phyloP scores from a whole-genome alignment of 2,329 filamentous ascomycete species.

The Aspergillus calidoustus region DNA sequence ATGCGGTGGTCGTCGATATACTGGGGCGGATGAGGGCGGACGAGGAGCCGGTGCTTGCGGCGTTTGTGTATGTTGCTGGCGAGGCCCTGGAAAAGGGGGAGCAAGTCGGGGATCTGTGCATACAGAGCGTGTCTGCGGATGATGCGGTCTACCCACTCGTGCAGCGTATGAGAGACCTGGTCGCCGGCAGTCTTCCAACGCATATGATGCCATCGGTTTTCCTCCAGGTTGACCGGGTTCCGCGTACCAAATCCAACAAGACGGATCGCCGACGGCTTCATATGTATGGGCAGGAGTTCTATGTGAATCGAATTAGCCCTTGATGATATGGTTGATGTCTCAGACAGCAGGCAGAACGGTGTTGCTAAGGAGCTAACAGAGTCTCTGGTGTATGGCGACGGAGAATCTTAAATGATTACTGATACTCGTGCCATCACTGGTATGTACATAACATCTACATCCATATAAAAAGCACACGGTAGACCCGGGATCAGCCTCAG shows the following conservation, averaged over 20 bases:
- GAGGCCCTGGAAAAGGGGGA: neutral
- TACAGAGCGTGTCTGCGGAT: neutral
- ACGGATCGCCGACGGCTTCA: slow-evolving; percentile 29
- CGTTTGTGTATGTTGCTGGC: neutral
- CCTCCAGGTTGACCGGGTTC: slow-evolving; percentile 25
- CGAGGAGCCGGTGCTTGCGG: neutral
- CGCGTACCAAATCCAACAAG: slow-evolving; percentile 32
- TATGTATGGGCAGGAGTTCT: slow-evolving; percentile 22
- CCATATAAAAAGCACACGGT: neutral
- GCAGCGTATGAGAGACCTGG: slow-evolving; percentile 13
- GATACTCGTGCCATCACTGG: too few species aligned
- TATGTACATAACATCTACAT: neutral
- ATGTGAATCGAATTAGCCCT: neutral
- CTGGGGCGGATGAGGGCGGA: neutral
- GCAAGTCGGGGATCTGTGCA: neutral
- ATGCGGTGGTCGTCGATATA: neutral
- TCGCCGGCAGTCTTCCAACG: slow-evolving; percentile 19
- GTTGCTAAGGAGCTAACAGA: too few species aligned
- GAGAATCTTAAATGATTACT: too few species aligned
- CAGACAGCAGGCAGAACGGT: too few species aligned
- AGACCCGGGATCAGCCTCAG: neutral
- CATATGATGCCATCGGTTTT: slow-evolving; percentile 29
- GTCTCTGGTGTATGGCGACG: neutral
- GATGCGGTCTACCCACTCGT: neutral
- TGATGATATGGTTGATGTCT: neutral